Evolutionary conservation across 2,329 filamentous ascomycete species (phyloP).

Genomic region (Ceratocystis lukuohia): DNA sequence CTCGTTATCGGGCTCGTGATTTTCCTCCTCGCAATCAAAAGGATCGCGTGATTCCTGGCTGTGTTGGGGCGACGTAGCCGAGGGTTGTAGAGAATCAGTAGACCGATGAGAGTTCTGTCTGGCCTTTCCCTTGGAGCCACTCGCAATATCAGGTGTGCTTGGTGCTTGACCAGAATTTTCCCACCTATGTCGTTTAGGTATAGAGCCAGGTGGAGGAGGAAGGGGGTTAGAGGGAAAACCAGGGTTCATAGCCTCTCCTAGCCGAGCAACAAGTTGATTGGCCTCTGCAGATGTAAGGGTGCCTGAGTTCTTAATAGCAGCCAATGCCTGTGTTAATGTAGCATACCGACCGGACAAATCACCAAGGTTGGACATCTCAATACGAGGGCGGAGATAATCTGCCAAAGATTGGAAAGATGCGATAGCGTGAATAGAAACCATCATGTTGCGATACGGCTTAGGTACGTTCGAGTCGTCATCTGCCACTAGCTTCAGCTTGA

Average conservation of each 20-base stretch:
- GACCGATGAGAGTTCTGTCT: slow-evolving; percentile 51
- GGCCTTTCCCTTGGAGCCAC: neutral
- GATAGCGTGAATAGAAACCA: slow-evolving; percentile 97
- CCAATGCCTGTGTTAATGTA: slow-evolving; percentile 54
- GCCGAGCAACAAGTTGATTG: slow-evolving; percentile 27
- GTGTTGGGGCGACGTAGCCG: slow-evolving; percentile 27
- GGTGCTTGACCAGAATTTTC: neutral
- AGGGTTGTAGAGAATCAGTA: neutral
- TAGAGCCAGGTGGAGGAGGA: neutral
- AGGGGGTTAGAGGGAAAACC: neutral
- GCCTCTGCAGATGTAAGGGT: slow-evolving; percentile 21
- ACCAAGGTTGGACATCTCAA: slow-evolving; percentile 29
- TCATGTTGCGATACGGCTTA: slow-evolving; percentile 75
- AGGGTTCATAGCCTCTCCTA: slow-evolving; percentile 6
- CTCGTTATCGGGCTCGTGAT: slow-evolving; percentile 61
- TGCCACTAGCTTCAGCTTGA: slow-evolving; percentile 75
- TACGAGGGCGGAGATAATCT: slow-evolving; percentile 85
- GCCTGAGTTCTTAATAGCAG: slow-evolving; percentile 62
- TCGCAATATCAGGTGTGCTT: slow-evolving; percentile 8
- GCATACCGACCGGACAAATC: slow-evolving; percentile 45
- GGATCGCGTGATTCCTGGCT: slow-evolving; percentile 53
- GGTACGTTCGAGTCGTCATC: slow-evolving; percentile 88
- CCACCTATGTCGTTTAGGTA: neutral
- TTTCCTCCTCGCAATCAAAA: slow-evolving; percentile 87
- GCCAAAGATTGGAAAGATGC: slow-evolving; percentile 94